Percentiles rank a stretch among this genome's conserved stretches.
Evolutionary conservation across 257 asterid species (phyloP).

Genomic region (Thymus quinquecostatus): DNA sequence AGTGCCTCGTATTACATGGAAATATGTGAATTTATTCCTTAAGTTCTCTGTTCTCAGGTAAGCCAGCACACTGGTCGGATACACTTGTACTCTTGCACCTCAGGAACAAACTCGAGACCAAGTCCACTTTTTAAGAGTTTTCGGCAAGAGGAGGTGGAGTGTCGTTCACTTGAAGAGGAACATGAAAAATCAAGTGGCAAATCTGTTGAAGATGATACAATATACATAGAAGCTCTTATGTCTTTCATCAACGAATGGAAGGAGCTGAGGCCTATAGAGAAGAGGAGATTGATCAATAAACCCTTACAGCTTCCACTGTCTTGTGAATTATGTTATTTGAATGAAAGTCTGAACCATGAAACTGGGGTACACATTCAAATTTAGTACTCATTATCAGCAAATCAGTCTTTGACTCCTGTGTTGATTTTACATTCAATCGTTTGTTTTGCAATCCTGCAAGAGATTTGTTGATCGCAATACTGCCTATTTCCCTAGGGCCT

Average conservation of each 20-base stretch:
- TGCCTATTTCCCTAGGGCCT: constrained; percentile 64
- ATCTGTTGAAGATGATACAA: constrained; percentile 50
- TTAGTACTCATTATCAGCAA: constrained; percentile 16
- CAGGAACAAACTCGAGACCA: constrained; percentile 80
- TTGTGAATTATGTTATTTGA: constrained; percentile 74
- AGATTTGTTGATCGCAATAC: constrained; percentile 17
- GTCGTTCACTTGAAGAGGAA: constrained; percentile 35
- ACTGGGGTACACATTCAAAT: constrained; percentile 56
- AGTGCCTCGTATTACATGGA: constrained; percentile 19
- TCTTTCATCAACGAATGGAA: constrained; percentile 74
- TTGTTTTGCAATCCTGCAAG: constrained; percentile 19
- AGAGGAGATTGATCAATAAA: constrained; percentile 69
- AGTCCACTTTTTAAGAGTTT: constrained; percentile 79
- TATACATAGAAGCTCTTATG: constrained; percentile 52
- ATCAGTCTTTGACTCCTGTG: not conserved
- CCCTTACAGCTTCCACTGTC: constrained; percentile 88
- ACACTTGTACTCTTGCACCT: constrained; percentile 79
- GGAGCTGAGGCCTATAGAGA: constrained; percentile 77
- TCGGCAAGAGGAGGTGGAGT: constrained; percentile 78
- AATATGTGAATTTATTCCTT: constrained; percentile 21
- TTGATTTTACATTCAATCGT: constrained; percentile 1
- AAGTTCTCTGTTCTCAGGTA: constrained; percentile 55
- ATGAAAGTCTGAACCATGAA: constrained; percentile 75
- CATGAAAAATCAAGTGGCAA: constrained; percentile 39
- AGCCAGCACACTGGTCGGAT: constrained; percentile 95